Base-by-base conservation (phyloP, 2,329 filamentous ascomycete species). In the Coniella vitis region DNA sequence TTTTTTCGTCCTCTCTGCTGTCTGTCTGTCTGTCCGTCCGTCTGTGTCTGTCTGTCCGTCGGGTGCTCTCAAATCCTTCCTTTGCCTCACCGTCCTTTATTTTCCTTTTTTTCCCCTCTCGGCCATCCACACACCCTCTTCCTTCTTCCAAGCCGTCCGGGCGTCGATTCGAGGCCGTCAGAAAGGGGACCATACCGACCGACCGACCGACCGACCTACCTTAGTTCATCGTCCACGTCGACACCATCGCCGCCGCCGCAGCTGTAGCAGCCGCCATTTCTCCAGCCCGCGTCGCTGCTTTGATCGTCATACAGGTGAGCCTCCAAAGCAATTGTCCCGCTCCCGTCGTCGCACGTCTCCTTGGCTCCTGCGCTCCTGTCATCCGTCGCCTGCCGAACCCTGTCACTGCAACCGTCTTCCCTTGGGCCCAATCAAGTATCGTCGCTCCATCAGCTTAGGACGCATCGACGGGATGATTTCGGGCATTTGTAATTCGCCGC, bases 241-340 rank as follows among this genome's bases (percentile, higher is more conserved):
- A 31, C 37, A 21, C 5, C n/a, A 46, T 9, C 32, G 38, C 38
- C 41, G 20, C 29, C 29, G 45, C 36, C 37, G 35, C n/a, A n/a
- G n/a, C n/a, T n/a, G n/a, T n/a, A n/a, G n/a, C n/a, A n/a, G n/a
- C 42, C 36, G 36, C 22, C 41, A 31, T 29, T 37, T 39, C 25
- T 29, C n/a, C 31, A 45, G 36, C 16, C 20, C 42, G 48, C 37
- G 40, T 10, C 25, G 48, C 47, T 29, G 37, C 20, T 36, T 20
- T 31, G 47, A 45, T 53, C 47, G 17, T 35, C 32, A 36, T 19
- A 34, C 37, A 45, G 51, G 47, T 53, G 40, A 42, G 51, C 34
- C 40, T 29, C 16, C 21, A 31, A 34, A 10, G 5, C 25, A 29
- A 32, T 12, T 10, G 16, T n/a, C 38, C 31, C 8, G 17, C 7